Base-by-base conservation (phyloP, 345 rosid species). In the Bretschneidera sinensis region DNA sequence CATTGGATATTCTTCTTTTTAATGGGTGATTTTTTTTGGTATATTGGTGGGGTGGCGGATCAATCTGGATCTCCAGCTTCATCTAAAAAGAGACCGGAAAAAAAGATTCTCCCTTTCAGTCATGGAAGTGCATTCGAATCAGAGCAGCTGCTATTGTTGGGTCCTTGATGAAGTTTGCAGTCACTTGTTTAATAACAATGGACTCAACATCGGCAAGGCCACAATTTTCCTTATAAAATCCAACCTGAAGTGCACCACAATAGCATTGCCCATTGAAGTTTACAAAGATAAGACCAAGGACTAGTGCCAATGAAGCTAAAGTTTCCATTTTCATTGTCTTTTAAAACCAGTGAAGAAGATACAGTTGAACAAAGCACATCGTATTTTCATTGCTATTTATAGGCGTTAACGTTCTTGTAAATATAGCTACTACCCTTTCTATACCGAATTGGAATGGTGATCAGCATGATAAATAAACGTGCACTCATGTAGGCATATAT, bases 71-170 rank as follows among this genome's bases (percentile, higher is more conserved):
- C n/a, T n/a, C n/a, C 79, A 16, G 68, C 69, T 0, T 61, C 68
- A 18, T 79, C 82, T 33, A 82, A n/a, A n/a, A n/a, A n/a, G n/a
- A n/a, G n/a, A n/a, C n/a, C n/a, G n/a, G n/a, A n/a, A n/a, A n/a
- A n/a, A n/a, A n/a, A n/a, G n/a, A n/a, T n/a, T n/a, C n/a, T n/a
- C n/a, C n/a, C n/a, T n/a, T n/a, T 55, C 82, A 81, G 48, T 78
- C 87, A 49, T 77, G 83, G 34, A 81, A 81, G 50, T 83, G 81
- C 58, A 85, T 23, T 5, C 88, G 73, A 50, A 86, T 79, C 17
- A 81, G 69, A 33, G 77, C 74, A 13, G 81, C 81, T 1, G 76
- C 79, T 4, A 78, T 33, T 21, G 74, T 33, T 20, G 35, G 43
- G 65, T 74, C 62, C 14, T 17, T 45, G 0, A 0, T 7, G 63